These are phyloP conservation scores for Kuraishia borneana DNA, from an alignment of 805 yeast species.

Conservation along the genomic window DNA sequence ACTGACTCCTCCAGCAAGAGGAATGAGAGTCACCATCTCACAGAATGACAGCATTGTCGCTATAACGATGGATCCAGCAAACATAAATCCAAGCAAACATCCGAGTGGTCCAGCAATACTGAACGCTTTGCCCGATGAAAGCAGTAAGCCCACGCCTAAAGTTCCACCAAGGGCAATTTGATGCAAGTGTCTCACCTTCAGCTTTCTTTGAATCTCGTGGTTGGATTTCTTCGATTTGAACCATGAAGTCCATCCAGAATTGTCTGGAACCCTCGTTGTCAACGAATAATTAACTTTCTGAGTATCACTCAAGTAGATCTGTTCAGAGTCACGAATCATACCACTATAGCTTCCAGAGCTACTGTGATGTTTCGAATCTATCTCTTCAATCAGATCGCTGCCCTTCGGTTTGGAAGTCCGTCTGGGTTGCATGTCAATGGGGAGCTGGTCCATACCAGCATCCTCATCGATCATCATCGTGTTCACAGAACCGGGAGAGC, in stretches of 20 bases:
- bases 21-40: constrained; percentile 71
- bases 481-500: background rate
- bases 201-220: constrained; percentile 37
- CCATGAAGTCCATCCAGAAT: constrained; percentile 9
- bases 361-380: background rate
- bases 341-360: background rate
- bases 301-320: background rate
- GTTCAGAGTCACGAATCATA: background rate
- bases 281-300: background rate
- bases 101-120: constrained; percentile 73
- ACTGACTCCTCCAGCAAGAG: constrained; percentile 69
- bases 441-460: constrained; percentile 1
- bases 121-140: constrained; percentile 64
- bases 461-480: constrained; percentile 1
- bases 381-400: background rate
- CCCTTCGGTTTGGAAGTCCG: background rate
- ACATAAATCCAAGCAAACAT: constrained; percentile 50
- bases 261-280: background rate
- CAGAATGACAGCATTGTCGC: constrained; percentile 67
- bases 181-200: constrained; percentile 58
- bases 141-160: constrained; percentile 62
- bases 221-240: constrained; percentile 1
- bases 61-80: constrained; percentile 56
- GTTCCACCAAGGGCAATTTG: constrained; percentile 77
- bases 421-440: constrained; percentile 2